Base-by-base conservation (phyloP, 2,329 filamentous ascomycete genomes). In the Exophiala phaeomuriformis region DNA sequence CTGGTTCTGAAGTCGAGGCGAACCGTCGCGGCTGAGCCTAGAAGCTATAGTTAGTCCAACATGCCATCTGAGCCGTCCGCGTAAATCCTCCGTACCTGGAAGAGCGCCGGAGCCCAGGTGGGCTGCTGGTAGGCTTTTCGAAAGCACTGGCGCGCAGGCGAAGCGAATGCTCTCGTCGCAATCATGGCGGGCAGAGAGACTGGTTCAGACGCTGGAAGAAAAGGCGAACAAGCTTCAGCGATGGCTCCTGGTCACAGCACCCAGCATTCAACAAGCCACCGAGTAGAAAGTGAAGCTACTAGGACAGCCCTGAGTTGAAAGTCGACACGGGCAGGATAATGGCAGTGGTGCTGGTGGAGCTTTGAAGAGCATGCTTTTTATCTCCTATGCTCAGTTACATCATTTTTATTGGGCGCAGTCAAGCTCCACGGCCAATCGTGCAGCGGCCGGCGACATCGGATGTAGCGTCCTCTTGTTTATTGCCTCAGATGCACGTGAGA, bases 91-190 rank as follows among this genome's bases (percentile, higher is more conserved):
- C 77, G 69, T 72, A 87, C 84, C 77, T 84, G 81, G 64, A 71
- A 71, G 64, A 74, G 69, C 64, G 74, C 70, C 63, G 74, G 72
- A 60, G 71, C 67, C 69, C 72, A 74, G 65, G 69, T 67, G 54
- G 72, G 72, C 58, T 71, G 65, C 64, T 72, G 68, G 65, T 68
- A 72, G 62, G 82, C 79, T 67, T 81, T 79, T 72, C 85, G 84
- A 72, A 90, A 76, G 79, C 82, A 88, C 77, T 94, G 31, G 72
- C 87, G 82, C 72, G 83, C 81, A 68, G 88, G 85, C 67, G 81
- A 81, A 72, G 84, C 82, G 72, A 90, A 81, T 66, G 84, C 82
- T 75, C 89, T 85, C 71, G 86, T 77, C 74, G 86, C 84, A 75
- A 95, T 78, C 90, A 95, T 95, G 68, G 70, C 86, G 78, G 64